Base-by-base conservation (phyloP, 768 basidiomycete genomes). In the Phylloporus rhodoxanthus region DNA sequence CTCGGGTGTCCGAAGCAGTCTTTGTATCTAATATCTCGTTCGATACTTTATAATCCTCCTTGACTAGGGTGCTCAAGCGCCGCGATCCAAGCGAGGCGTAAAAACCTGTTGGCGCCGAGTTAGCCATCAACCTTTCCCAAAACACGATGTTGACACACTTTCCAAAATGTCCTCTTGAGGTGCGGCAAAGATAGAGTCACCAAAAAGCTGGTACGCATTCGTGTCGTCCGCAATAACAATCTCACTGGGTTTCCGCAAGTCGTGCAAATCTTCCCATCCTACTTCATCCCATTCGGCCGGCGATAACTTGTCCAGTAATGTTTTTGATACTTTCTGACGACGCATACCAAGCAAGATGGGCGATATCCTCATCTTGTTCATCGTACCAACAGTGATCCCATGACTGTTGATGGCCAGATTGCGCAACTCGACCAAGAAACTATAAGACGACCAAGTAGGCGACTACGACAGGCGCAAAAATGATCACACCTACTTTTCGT, bases 121-220 rank as follows among this genome's bases (percentile, higher is more conserved):
- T 14, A 45, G 32, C 33, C 4, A 25, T 6, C 17, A 36, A 8
- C 4, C 10, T 13, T 9, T 17, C 7, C n/a, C 11, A 17, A 15
- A 49, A 14, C 5, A 30, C 28, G 5, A 23, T 3, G 8, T 33
- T 4, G 14, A 6, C 61, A 47, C 54, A 89, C 84, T 77, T 80
- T 98, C 95, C 10, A 98, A 73, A 8, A 91, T 74, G 57, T 95
- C 91, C 64, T 98, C 94, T 66, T 95, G 89, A 0, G 90, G 87
- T 8, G 87, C 89, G 2, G 78, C 79, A 61, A 84, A 89, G 14
- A 95, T 71, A 2, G 77, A 75, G 39, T 84, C 82, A 5, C 84
- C 82, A 62, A 96, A 96, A 11, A 85, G 72, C 53, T 89, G 85
- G 58, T 85, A 81, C 5, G 84, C 72, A 43, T 88, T 86, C 9